Evolutionary conservation across 805 yeast genomes (phyloP), one percentile per base, ranked within the genome.

Genomic region (Candida xiaguanensis): DNA sequence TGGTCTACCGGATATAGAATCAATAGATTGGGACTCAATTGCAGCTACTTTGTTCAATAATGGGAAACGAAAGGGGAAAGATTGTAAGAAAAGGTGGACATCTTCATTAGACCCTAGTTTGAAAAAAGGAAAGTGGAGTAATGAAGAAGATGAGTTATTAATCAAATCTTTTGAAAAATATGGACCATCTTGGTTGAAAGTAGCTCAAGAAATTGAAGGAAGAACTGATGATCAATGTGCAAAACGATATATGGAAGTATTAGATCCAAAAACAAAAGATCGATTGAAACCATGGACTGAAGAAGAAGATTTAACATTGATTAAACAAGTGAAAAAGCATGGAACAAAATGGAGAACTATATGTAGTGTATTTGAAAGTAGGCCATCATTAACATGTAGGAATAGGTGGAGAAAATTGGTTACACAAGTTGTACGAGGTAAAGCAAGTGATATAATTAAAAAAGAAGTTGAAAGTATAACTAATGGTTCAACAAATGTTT

Each of bases 201-300:
- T 90, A 8, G 80, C 95, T 0, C 62, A 71, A 36, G 81, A 76
- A 38, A 84, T 90, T 9, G 76, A 78, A 3, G 95, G 96, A 4
- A 71, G 97, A 55, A 90, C 95, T 0, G 96, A 89, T 53, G 96
- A 89, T 59, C 97, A 90, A 64, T 90, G 98, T 66, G 86, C 95
- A 2, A 90, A 90, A 54, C 67, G 97, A 51, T 90, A 86, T 56
- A 78, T 82, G 12, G 97, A 90, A 53, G 96, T 88, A 2, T 59
- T 90, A 42, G 93, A 87, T 50, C 96, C 97, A 5, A 71, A 67
- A 19, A 84, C 89, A 8, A 78, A 79, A 43, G 88, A 84, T 48
- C 63, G 96, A 40, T 67, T 88, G 32, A 73, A 87, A 49, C 80
- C 83, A 2, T 90, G 98, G 98, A 66, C 78, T 1, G 52, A 71